phyloP scores from a whole-genome alignment of 306 rosid species.

The Cicer yamashitae region DNA sequence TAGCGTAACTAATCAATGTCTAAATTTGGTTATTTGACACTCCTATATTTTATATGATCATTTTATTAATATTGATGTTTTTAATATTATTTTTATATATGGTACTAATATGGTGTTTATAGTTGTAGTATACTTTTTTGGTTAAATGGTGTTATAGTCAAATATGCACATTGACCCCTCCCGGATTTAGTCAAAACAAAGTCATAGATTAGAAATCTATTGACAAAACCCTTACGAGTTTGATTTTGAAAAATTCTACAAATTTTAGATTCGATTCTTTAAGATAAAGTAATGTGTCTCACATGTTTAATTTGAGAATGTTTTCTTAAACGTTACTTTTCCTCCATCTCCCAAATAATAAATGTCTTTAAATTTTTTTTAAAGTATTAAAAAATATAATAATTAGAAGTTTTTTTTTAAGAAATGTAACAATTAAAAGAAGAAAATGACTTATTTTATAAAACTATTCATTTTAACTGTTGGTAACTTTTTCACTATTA shows the following conservation, averaged over 20 bases:
- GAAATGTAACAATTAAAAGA: too few relatives aligned
- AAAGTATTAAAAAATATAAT: too few relatives aligned
- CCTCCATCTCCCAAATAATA: too few relatives aligned
- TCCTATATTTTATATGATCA: neutral
- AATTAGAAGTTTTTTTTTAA: too few relatives aligned
- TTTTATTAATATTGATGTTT: neutral
- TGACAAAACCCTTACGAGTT: neutral
- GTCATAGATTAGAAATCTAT: neutral
- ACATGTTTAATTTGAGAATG: neutral
- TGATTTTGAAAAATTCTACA: neutral
- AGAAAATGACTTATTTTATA: too few relatives aligned
- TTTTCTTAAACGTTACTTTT: neutral
- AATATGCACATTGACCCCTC: neutral
- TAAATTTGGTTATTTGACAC: constrained; percentile 1
- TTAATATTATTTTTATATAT: neutral
- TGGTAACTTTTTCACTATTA: too few relatives aligned
- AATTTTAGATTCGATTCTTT: neutral
- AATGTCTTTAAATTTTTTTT: too few relatives aligned
- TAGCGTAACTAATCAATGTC: neutral
- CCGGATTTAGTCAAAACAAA: constrained; percentile 21
- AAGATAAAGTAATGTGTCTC: neutral
- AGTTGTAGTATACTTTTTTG: neutral
- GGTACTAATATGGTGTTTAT: neutral
- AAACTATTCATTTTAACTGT: too few relatives aligned
- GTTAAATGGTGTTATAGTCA: neutral